Percentiles rank a stretch among this genome's conserved stretches.
phyloP scores from a whole-genome alignment of 1,284 basidiomycete genomes.

The Malassezia restricta region DNA sequence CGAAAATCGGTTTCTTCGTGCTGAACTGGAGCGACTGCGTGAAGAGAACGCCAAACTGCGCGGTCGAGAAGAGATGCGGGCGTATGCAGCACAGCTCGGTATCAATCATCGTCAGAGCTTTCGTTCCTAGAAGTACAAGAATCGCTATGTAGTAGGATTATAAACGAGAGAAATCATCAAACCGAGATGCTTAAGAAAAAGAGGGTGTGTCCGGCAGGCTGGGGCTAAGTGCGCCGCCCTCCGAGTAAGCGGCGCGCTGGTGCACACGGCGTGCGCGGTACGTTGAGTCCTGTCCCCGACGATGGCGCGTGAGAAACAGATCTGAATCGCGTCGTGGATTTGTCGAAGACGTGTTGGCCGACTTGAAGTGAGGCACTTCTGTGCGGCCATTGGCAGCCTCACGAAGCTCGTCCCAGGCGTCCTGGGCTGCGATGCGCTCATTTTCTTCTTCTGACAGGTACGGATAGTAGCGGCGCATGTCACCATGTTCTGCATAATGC shows the following conservation, averaged over 20 bases:
- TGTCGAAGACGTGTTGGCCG: background rate
- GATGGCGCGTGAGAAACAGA: background rate
- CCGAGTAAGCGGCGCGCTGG: slow-evolving; percentile 4
- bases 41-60: slow-evolving; percentile 32
- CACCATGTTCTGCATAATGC: slow-evolving; percentile 7
- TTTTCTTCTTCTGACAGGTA: slow-evolving; percentile 1
- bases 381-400: background rate
- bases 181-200: background rate
- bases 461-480: background rate
- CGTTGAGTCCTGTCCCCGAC: background rate
- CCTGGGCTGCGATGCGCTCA: slow-evolving; percentile 2
- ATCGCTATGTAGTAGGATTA: background rate
- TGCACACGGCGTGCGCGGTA: background rate
- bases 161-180: no score
- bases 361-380: background rate
- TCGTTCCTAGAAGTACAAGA: background rate
- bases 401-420: slow-evolving; percentile 8
- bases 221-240: background rate
- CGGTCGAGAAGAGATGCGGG: slow-evolving; percentile 23
- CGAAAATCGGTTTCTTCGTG: slow-evolving; percentile 28
- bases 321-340: background rate
- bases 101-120: background rate
- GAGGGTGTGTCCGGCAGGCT: background rate
- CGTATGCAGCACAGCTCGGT: slow-evolving; percentile 11
- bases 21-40: slow-evolving; percentile 27